Evolutionary conservation across 176 grass and related monocot species (phyloP), one percentile per base, ranked within the genome.

Genomic region (Carex cristatella): DNA sequence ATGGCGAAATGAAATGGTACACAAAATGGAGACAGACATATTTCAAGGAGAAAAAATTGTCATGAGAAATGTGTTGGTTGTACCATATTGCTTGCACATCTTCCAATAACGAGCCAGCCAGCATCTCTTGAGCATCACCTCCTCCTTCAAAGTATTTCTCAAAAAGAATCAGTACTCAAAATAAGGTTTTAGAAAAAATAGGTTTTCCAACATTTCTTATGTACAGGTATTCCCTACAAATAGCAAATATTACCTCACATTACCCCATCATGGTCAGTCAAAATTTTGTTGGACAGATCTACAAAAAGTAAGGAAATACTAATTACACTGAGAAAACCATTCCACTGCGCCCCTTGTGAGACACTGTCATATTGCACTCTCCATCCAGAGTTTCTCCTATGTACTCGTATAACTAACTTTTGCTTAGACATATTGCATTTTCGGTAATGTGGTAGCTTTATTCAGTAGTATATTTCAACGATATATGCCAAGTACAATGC

Each of bases 51-150:
- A 23, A 68, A 28, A 85, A 63, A 69, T 38, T 65, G 23, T 19
- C 3, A 66, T 33, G 15, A 69, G 1, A 33, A 48, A 64, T 61
- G 19, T 85, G 18, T 72, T 78, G 64, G 23, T 65, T 73, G 31
- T 95, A 98, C 95, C 95, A 92, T 92, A 81, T 85, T 88, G 59
- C 79, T 87, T 86, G 87, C 88, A 98, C 84, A 98, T 68, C 84
- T 93, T 93, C 95, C 95, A 98, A 65, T 95, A 95, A 80, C 93
- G 95, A 60, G 95, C 93, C 33, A 98, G 87, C 95, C 95, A 98
- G 82, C 95, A 98, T 73, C 95, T 93, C 88, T 98, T 98, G 75
- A 98, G 88, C 44, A 98, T 86, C 40, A 98, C 16, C 78, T 98
- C 95, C 80, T 98, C 95, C 95, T 98, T 79, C 81, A 48, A 85